Conservation (phyloP, 1,139 yeast species). For the Candida sanyaensis region DNA sequence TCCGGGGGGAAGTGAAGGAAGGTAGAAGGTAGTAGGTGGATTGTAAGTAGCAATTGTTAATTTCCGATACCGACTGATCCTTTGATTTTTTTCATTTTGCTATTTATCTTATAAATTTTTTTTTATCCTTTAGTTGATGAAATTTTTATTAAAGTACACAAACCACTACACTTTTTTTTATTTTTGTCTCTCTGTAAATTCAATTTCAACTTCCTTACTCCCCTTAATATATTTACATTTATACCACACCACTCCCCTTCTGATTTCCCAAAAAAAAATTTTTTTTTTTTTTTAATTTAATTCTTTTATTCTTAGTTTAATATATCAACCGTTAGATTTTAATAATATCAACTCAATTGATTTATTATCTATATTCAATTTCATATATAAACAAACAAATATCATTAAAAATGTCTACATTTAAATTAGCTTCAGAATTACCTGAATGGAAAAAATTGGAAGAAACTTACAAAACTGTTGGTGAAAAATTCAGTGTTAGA, state of each 20-base stretch:
- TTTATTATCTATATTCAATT: background rate
- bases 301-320: conserved; percentile 4
- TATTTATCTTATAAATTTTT: background rate
- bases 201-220: background rate
- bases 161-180: background rate
- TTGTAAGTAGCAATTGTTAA: background rate
- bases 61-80: background rate
- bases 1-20: no score
- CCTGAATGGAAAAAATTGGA: conserved; percentile 86
- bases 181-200: no score
- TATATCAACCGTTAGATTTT: no score
- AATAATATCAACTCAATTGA: no score
- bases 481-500: conserved; percentile 69
- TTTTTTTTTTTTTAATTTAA: background rate
- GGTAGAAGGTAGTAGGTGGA: no score
- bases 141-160: no score
- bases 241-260: background rate
- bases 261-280: background rate
- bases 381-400: background rate
- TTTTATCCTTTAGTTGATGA: background rate
- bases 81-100: no score
- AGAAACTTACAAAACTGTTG: conserved; percentile 62
- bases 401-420: conserved; percentile 38
- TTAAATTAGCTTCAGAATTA: conserved; percentile 71
- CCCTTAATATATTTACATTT: background rate